These are phyloP conservation scores for Microcos paniculata DNA, from an alignment of 345 rosid genomes.

Conservation along the genomic window DNA sequence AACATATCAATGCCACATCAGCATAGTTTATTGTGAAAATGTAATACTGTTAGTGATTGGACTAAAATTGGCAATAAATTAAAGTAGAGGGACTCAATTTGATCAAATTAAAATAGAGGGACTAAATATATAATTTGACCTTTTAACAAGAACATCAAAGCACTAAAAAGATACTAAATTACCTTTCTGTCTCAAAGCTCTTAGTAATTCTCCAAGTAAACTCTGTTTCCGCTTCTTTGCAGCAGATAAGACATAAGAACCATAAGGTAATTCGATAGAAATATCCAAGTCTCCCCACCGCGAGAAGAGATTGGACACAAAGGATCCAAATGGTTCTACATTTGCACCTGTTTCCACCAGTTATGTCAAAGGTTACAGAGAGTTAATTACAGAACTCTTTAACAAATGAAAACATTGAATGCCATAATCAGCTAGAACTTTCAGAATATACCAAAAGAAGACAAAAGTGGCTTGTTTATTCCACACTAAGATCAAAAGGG, in stretches of 20 bases:
- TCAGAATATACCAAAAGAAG: not conserved
- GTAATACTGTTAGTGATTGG: too few species aligned
- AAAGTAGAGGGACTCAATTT: too few species aligned
- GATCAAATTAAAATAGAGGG: too few species aligned
- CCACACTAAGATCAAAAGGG: not conserved
- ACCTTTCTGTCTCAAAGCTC: conserved; percentile 66
- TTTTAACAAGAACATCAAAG: not conserved
- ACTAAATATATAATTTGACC: too few species aligned
- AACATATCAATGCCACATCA: too few species aligned
- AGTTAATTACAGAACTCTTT: not conserved
- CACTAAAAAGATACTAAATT: not conserved
- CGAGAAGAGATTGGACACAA: conserved; percentile 79
- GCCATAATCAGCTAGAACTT: not conserved
- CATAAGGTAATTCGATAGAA: conserved; percentile 55
- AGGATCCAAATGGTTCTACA: conserved; percentile 88
- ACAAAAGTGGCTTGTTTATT: not conserved
- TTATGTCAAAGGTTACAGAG: not conserved
- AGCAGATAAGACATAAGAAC: conserved; percentile 54
- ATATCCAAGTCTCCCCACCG: conserved; percentile 84
- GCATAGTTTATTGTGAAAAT: too few species aligned
- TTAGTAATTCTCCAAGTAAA: conserved; percentile 52
- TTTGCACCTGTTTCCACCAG: conserved; percentile 65
- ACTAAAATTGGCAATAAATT: too few species aligned
- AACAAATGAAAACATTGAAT: not conserved
- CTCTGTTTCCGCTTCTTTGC: conserved; percentile 69